Conservation (phyloP, 2,329 filamentous ascomycete species). For the Ophiostoma angusticollis region DNA sequence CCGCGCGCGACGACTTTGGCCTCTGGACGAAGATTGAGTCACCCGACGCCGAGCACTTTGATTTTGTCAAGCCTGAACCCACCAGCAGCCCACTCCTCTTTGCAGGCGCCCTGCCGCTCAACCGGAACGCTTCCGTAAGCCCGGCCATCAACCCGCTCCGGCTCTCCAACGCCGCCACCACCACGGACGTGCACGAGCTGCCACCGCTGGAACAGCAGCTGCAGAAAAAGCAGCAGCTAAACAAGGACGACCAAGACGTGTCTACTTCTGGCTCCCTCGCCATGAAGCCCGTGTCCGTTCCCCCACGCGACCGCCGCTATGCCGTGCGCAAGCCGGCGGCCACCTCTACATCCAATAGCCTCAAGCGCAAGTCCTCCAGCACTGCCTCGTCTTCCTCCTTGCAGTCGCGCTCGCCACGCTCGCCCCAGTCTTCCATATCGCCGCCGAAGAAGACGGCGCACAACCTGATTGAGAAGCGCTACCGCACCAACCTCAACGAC, state of each 20-base stretch:
- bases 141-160: slow-evolving; percentile 25
- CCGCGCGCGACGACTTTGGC: slow-evolving; percentile 18
- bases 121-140: slow-evolving; percentile 17
- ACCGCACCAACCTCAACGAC: slow-evolving; percentile 72
- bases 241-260: background rate
- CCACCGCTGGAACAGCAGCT: background rate
- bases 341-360: slow-evolving; percentile 8
- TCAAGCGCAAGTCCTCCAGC: slow-evolving; percentile 23
- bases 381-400: slow-evolving; percentile 11
- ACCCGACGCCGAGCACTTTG: slow-evolving; percentile 15
- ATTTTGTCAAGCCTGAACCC: slow-evolving; percentile 21
- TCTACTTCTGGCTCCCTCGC: background rate
- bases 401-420: slow-evolving; percentile 12
- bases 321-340: slow-evolving; percentile 15
- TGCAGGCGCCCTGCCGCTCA: slow-evolving; percentile 13
- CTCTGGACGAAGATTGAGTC: slow-evolving; percentile 19
- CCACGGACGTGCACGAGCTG: background rate
- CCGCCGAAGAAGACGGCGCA: slow-evolving; percentile 61
- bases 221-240: background rate
- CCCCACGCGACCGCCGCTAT: slow-evolving; percentile 14
- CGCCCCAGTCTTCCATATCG: slow-evolving; percentile 13
- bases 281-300: background rate
- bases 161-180: slow-evolving; percentile 14
- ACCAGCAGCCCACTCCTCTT: slow-evolving; percentile 19
- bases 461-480: slow-evolving; percentile 77